Percentiles rank a stretch among this genome's conserved stretches.
Evolutionary conservation across 176 grass and related monocot genomes (phyloP).

Genomic region (Poa pratensis): DNA sequence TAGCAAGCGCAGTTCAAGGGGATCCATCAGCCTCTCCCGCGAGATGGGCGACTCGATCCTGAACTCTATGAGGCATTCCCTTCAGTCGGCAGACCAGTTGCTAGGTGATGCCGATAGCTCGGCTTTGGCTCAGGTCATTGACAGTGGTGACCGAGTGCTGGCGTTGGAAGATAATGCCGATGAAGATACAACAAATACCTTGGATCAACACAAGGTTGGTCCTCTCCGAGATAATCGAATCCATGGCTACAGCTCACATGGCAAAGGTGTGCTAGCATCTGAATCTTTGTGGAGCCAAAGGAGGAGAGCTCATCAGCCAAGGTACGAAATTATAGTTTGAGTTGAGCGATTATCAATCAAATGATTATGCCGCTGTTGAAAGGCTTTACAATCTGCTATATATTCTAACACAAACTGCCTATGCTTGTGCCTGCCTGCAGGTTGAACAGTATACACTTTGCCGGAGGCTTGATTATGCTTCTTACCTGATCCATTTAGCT

Average conservation of each 20-base stretch:
- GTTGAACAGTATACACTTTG: constrained; percentile 64
- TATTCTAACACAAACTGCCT: constrained; percentile 26
- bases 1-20: constrained; percentile 54
- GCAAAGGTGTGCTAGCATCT: constrained; percentile 10
- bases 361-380: background rate
- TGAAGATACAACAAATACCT: constrained; percentile 31
- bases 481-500: constrained; percentile 79
- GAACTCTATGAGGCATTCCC: constrained; percentile 78
- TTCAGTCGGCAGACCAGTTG: constrained; percentile 63
- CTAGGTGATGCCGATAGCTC: constrained; percentile 64
- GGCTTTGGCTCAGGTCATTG: constrained; percentile 66
- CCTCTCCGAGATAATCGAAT: constrained; percentile 51
- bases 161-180: constrained; percentile 44
- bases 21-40: constrained; percentile 65
- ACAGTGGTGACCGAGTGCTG: constrained; percentile 66
- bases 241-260: constrained; percentile 25
- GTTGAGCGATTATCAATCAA: constrained; percentile 24
- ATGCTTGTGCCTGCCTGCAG: constrained; percentile 46
- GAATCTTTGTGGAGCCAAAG: constrained; percentile 27
- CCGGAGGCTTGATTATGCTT: constrained; percentile 64
- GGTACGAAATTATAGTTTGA: constrained; percentile 32
- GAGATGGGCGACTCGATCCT: constrained; percentile 67
- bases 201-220: constrained; percentile 39
- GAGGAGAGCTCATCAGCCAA: constrained; percentile 37
- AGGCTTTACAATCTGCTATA: constrained; percentile 8